A percentile compares a stretch with the other conserved stretches of the same genome.
These are phyloP conservation scores for Tulasnella sp. DNA, from an alignment of 768 basidiomycete genomes.

Conservation along the genomic window DNA sequence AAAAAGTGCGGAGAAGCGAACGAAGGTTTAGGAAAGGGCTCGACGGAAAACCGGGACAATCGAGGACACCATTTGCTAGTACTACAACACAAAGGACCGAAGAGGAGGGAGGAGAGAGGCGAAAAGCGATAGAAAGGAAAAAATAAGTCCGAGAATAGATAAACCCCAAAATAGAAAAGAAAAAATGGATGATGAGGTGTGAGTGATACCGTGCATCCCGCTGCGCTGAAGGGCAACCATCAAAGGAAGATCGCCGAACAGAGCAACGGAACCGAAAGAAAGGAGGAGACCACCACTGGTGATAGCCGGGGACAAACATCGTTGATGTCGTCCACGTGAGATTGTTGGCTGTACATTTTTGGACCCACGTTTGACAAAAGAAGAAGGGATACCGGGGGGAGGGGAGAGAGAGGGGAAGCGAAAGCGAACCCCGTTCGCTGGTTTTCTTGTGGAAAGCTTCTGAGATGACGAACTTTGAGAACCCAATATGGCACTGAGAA, in stretches of 20 bases:
- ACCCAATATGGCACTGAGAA: background rate
- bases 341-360: background rate
- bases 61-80: background rate
- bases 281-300: background rate
- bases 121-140: background rate
- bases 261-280: background rate
- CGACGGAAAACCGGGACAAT: background rate
- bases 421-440: background rate
- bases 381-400: background rate
- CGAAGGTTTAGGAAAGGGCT: background rate
- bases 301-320: background rate
- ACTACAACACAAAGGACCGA: slow-evolving; percentile 7
- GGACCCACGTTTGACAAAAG: background rate
- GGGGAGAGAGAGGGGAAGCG: background rate
- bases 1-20: background rate
- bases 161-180: background rate
- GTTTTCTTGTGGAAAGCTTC: background rate
- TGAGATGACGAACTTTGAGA: background rate
- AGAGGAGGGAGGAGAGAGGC: too few species aligned
- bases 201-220: background rate
- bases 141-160: slow-evolving; percentile 2
- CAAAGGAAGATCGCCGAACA: background rate
- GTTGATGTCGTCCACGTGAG: background rate
- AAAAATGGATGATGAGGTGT: background rate
- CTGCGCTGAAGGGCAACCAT: background rate